Percentiles rank a stretch among this genome's conserved stretches.
Conservation (phyloP, 2,329 filamentous ascomycete genomes). For the Trichoderma hamatum region DNA sequence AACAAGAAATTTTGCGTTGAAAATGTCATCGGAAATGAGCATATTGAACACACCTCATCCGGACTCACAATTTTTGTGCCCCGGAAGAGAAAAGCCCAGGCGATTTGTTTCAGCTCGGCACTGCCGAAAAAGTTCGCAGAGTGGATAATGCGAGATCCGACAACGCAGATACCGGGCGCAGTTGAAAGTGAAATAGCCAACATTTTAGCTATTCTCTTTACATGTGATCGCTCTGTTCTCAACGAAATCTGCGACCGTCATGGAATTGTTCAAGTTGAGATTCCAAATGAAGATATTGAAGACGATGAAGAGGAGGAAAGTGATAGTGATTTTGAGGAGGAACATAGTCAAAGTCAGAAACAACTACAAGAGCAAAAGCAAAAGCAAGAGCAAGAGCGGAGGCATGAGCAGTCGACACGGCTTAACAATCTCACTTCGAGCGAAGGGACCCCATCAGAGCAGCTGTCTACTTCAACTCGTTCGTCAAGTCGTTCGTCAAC, state of each 20-base stretch:
- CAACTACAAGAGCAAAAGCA: too few species aligned
- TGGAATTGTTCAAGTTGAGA: neutral
- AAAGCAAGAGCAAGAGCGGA: neutral
- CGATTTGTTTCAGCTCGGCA: neutral
- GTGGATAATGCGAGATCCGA: neutral
- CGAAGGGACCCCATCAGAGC: too few species aligned
- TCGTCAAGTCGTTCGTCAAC: too few species aligned
- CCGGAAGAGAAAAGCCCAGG: neutral
- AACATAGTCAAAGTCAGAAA: too few species aligned
- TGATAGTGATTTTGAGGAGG: too few species aligned
- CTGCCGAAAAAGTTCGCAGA: neutral
- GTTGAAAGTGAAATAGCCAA: neutral
- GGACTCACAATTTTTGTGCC: neutral
- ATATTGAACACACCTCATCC: neutral
- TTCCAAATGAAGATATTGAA: neutral
- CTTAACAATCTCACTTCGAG: too few species aligned
- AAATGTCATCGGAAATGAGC: neutral
- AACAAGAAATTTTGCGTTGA: neutral
- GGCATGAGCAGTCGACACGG: neutral
- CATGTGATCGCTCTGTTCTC: neutral
- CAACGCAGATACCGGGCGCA: neutral
- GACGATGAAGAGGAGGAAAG: neutral
- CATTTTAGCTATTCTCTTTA: neutral
- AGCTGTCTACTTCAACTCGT: too few species aligned
- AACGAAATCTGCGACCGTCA: neutral